These are phyloP conservation scores for Gryganskiella cystojenkinii DNA, from an alignment of 192 early-diverging fungal species.

Conservation along the genomic window DNA sequence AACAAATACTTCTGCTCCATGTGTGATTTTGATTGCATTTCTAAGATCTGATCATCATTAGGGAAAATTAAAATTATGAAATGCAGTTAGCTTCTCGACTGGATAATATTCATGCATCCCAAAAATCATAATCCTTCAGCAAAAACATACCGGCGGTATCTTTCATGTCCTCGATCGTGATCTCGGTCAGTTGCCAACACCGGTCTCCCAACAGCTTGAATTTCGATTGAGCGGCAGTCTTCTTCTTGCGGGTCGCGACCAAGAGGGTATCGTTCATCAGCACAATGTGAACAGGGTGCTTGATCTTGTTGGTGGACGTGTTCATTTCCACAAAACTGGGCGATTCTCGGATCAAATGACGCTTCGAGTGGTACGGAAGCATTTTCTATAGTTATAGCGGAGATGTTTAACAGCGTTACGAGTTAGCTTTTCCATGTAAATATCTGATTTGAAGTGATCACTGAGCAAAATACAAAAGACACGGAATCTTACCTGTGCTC, in stretches of 20 bases:
- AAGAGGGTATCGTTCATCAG: constrained; percentile 89
- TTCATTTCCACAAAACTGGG: constrained; percentile 84
- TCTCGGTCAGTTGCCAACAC: constrained; percentile 81
- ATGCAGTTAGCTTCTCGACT: background rate
- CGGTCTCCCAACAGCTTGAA: constrained; percentile 83
- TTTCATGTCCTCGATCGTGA: constrained; percentile 86
- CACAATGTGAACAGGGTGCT: constrained; percentile 83
- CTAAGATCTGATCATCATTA: constrained; percentile 64
- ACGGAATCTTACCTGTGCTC: constrained; percentile 71
- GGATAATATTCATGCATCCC: too few species aligned
- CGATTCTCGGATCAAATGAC: constrained; percentile 79
- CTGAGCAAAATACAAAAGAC: too few species aligned
- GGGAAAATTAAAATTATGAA: constrained; percentile 6
- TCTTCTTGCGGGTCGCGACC: constrained; percentile 82
- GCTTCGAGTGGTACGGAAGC: constrained; percentile 74
- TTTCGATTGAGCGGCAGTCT: constrained; percentile 62
- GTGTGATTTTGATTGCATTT: constrained; percentile 87
- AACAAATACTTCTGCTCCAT: constrained; percentile 79
- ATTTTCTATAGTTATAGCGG: constrained; percentile 70
- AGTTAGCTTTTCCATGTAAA: too few species aligned
- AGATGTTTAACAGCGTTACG: too few species aligned
- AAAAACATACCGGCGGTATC: constrained; percentile 70
- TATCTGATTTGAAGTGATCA: too few species aligned
- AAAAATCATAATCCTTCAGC: too few species aligned
- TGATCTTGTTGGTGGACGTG: constrained; percentile 74